Conservation (phyloP, 73 alveolate genomes). For the Paramecium sonneborni region DNA sequence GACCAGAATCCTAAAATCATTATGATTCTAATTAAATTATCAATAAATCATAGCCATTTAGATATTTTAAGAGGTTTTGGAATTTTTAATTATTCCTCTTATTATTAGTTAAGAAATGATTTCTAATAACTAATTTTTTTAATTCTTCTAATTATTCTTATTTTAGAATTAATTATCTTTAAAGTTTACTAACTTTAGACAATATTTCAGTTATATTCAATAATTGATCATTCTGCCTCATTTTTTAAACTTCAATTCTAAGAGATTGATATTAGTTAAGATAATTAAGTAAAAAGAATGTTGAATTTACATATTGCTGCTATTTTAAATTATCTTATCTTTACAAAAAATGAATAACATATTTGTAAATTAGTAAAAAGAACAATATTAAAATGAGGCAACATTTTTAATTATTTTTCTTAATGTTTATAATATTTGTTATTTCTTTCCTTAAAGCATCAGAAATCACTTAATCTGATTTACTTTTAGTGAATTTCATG, state of each 20-base stretch:
- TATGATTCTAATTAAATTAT: not conserved
- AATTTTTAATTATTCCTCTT: not conserved
- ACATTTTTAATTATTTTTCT: not conserved
- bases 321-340: not conserved
- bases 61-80: not conserved
- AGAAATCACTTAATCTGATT: not conserved
- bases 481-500: not conserved
- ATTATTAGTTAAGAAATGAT: not conserved
- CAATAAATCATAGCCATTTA: not conserved
- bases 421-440: not conserved
- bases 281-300: not conserved
- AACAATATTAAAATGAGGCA: not conserved
- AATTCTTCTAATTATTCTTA: not conserved
- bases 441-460: not conserved
- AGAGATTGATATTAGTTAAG: not conserved
- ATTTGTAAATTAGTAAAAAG: not conserved
- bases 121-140: not conserved
- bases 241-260: not conserved
- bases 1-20: not conserved
- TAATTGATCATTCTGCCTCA: not conserved
- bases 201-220: not conserved
- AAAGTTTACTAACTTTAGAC: not conserved
- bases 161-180: conserved; percentile 22
- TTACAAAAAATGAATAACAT: not conserved
- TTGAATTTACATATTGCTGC: not conserved